Percentiles rank a stretch among this genome's conserved stretches.
These are phyloP conservation scores for Zychaea mexicana DNA, from an alignment of 371 early-diverging fungal species.

Conservation along the genomic window DNA sequence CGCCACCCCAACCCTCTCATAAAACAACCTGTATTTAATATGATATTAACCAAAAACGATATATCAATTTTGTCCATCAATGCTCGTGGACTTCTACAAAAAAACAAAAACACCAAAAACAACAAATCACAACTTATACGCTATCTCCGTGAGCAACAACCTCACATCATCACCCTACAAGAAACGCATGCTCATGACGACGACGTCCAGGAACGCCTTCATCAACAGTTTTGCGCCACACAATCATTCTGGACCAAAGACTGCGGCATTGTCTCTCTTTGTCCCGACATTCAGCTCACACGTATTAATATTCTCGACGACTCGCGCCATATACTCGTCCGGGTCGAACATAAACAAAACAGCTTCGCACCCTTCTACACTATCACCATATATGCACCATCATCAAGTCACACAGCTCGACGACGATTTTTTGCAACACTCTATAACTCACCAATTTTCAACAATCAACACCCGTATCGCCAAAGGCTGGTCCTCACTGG, in stretches of 20 bases:
- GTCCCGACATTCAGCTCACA: background rate
- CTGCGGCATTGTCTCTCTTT: slow-evolving; percentile 5
- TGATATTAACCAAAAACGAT: background rate
- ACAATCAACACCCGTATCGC: background rate
- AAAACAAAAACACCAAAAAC: background rate
- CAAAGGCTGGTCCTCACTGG: slow-evolving; percentile 3
- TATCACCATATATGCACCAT: slow-evolving; percentile 6
- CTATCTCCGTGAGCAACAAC: background rate
- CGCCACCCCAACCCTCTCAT: too few species aligned
- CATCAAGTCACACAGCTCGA: background rate
- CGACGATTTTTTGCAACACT: background rate
- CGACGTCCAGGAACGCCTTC: background rate
- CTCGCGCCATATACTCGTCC: background rate
- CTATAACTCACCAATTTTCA: background rate
- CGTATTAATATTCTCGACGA: background rate
- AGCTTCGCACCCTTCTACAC: background rate
- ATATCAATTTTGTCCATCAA: slow-evolving; percentile 3
- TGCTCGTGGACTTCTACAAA: slow-evolving; percentile 6
- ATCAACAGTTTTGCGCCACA: background rate
- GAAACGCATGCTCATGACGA: slow-evolving; percentile 4
- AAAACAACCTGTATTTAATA: background rate
- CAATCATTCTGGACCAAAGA: slow-evolving; percentile 4
- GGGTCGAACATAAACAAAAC: background rate
- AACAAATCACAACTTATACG: background rate
- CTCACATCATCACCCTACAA: slow-evolving; percentile 8